These are phyloP conservation scores for Epichloe sylvatica DNA, from an alignment of 2,329 filamentous ascomycete species.

Conservation along the genomic window DNA sequence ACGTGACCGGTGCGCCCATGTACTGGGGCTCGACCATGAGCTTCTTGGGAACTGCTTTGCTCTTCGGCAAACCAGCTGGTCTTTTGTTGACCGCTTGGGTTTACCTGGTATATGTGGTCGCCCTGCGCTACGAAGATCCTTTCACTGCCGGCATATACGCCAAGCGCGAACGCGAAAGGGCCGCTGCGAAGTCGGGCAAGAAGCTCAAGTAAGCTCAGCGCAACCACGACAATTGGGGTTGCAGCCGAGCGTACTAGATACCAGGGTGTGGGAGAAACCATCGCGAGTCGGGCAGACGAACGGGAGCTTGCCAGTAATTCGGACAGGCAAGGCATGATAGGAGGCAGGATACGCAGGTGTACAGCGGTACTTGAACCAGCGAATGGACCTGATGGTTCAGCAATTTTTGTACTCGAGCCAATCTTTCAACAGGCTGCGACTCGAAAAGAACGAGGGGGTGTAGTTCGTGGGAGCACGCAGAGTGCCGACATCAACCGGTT, in stretches of 20 bases:
- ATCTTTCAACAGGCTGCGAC: slow-evolving; percentile 11
- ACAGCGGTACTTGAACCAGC: no score
- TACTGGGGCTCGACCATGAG: slow-evolving; percentile 89
- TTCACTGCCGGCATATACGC: slow-evolving; percentile 90
- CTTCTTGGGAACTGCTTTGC: slow-evolving; percentile 76
- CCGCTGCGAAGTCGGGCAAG: slow-evolving; percentile 31
- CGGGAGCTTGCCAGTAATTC: background rate
- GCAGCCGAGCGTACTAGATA: background rate
- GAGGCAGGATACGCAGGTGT: no score
- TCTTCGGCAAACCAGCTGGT: slow-evolving; percentile 78
- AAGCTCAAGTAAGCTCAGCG: slow-evolving; percentile 31
- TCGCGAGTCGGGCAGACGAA: background rate
- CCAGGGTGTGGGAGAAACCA: background rate
- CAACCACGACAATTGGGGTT: background rate
- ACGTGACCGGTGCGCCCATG: slow-evolving; percentile 81
- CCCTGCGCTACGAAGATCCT: slow-evolving; percentile 78
- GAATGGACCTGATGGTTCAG: no score
- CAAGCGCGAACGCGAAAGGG: slow-evolving; percentile 55
- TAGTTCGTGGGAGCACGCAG: background rate
- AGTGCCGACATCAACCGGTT: slow-evolving; percentile 5
- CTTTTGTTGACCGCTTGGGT: slow-evolving; percentile 64
- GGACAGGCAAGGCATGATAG: no score
- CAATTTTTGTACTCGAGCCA: background rate
- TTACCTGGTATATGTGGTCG: slow-evolving; percentile 63
- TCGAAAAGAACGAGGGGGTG: background rate